Evolutionary conservation across 1,284 basidiomycete genomes (phyloP), one percentile per base, ranked within the genome.

Genomic region (Lentinula novae-zelandiae): DNA sequence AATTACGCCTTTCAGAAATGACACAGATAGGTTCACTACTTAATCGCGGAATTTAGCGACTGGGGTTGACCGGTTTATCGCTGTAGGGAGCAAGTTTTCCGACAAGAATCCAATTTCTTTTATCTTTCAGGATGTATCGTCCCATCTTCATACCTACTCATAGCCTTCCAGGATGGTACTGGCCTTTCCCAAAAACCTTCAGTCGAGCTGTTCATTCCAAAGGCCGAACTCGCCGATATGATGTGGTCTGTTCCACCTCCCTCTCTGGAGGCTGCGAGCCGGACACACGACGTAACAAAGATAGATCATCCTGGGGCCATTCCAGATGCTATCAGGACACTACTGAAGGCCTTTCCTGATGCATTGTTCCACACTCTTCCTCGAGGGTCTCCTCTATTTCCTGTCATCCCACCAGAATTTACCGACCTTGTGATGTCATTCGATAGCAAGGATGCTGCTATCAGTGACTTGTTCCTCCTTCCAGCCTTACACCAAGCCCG

Each of bases 241-340:
- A 85, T 95, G 86, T 94, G 93, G 93, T 87, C 87, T 17, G 51
- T 53, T 5, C 86, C 92, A n/a, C 92, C 93, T 1, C 91, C 93
- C 0, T 82, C 87, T 0, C 68, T 87, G 13, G 76, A 82, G 39
- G 83, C 81, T 39, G 90, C 89, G 0, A 66, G 71, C 12, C 65
- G 76, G 27, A 77, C 74, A 15, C 84, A 85, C 69, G 83, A 91
- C 53, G 83, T 85, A 5, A 83, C 87, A 20, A 69, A 74, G 15
- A 75, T 92, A 55, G 73, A 80, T 27, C 78, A 87, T 61, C 75
- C 79, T 0, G 66, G 75, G 2, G 73, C 77, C 0, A 75, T 95
- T 33, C 75, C 79, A 3, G 72, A 75, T 1, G 79, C 83, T 1
- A 76, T 90, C 49, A 76, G 78, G 2, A 78, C 77, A 10, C 72